Percentiles rank a stretch among this genome's conserved stretches.
Conservation (phyloP, 164 flowering plant species). For the Annona squamosa region DNA sequence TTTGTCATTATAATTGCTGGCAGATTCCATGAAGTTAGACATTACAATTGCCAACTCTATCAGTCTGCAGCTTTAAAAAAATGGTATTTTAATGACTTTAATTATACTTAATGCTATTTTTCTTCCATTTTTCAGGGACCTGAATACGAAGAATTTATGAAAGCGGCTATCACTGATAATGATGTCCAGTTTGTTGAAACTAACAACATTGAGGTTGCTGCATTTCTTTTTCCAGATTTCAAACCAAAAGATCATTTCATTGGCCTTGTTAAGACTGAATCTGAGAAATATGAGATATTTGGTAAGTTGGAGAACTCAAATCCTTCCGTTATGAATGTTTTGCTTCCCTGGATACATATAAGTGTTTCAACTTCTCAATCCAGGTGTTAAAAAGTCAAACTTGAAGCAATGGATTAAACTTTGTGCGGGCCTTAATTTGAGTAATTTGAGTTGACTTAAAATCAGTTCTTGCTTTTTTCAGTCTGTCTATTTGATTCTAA, state of each 20-base stretch:
- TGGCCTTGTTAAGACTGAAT: constrained; percentile 84
- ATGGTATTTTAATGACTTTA: background rate
- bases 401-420: background rate
- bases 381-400: background rate
- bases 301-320: constrained; percentile 42
- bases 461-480: background rate
- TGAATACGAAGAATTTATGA: constrained; percentile 61
- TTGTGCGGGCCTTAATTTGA: background rate
- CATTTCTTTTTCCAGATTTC: constrained; percentile 55
- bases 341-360: background rate
- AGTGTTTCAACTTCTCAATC: constrained; percentile 1
- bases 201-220: constrained; percentile 44
- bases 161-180: constrained; percentile 64
- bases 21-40: background rate
- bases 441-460: background rate
- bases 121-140: constrained; percentile 41
- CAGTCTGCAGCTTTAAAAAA: background rate
- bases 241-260: constrained; percentile 32
- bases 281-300: constrained; percentile 62
- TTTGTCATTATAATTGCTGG: background rate
- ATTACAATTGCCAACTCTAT: background rate
- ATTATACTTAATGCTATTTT: background rate
- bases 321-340: background rate
- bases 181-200: constrained; percentile 82
- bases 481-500: background rate